phyloP scores from a whole-genome alignment of 1,284 basidiomycete genomes.

The Erythrobasidium hasegawianum region DNA sequence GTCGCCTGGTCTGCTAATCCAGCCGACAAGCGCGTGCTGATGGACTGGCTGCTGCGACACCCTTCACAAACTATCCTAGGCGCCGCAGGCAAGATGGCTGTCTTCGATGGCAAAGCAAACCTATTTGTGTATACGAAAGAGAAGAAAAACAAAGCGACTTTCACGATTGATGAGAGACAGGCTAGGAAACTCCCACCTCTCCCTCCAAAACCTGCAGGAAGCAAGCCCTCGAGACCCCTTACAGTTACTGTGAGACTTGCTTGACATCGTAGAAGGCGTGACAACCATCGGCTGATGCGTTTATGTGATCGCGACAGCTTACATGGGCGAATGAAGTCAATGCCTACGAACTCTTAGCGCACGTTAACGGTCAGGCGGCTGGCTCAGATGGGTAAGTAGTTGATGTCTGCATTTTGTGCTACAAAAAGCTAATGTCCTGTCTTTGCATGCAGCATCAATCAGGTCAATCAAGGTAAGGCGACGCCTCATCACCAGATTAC shows the following conservation, averaged over 20 bases:
- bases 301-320: neutral
- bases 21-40: neutral
- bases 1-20: no score
- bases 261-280: neutral
- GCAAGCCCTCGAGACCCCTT: neutral
- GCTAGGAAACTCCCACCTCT: slow-evolving; percentile 3
- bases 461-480: slow-evolving; percentile 14
- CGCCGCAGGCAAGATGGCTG: neutral
- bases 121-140: neutral
- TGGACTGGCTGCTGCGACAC: neutral
- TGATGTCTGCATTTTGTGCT: no score
- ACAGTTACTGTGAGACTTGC: slow-evolving; percentile 1
- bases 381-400: slow-evolving; percentile 7
- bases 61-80: neutral
- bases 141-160: neutral
- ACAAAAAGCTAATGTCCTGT: no score
- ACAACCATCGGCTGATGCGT: neutral
- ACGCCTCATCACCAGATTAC: no score
- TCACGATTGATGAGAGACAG: slow-evolving; percentile 5
- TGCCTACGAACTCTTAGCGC: neutral
- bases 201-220: neutral
- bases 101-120: neutral
- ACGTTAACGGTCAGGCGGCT: slow-evolving; percentile 5
- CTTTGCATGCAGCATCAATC: neutral
- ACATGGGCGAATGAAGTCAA: slow-evolving; percentile 1